Evolutionary conservation across 192 early-diverging fungal genomes (phyloP).

Genomic region (Geosiphon pyriformis): DNA sequence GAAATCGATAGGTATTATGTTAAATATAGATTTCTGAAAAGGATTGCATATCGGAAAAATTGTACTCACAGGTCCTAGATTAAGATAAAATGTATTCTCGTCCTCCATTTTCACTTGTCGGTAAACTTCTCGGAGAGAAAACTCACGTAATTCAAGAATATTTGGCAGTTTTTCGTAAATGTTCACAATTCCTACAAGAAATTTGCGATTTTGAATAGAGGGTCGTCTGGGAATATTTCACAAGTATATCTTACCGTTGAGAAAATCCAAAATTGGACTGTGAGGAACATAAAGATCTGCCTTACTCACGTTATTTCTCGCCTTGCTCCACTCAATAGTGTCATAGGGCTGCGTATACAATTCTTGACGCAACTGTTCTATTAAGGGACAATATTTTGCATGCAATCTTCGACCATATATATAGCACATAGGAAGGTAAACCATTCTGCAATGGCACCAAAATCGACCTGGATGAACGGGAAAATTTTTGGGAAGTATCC

Average conservation of each 20-base stretch:
- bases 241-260: constrained; percentile 64
- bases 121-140: constrained; percentile 70
- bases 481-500: constrained; percentile 70
- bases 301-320: constrained; percentile 75
- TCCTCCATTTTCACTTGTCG: constrained; percentile 85
- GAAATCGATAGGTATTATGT: neutral
- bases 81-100: constrained; percentile 80
- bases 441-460: constrained; percentile 92
- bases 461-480: constrained; percentile 86
- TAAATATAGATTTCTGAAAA: neutral
- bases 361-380: constrained; percentile 76
- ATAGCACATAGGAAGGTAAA: constrained; percentile 96
- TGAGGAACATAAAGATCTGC: constrained; percentile 85
- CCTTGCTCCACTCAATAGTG: constrained; percentile 71
- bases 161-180: constrained; percentile 72
- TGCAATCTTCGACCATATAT: constrained; percentile 69
- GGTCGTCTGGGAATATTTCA: too few species aligned
- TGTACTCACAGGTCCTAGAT: constrained; percentile 78
- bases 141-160: constrained; percentile 47
- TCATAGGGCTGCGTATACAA: constrained; percentile 86
- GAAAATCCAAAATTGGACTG: constrained; percentile 64
- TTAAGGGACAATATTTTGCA: constrained; percentile 62
- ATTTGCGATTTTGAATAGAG: neutral
- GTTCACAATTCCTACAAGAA: constrained; percentile 39
- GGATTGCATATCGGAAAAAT: neutral